phyloP scores from a whole-genome alignment of 148 eudicot species.

The Rhododendron molle region DNA sequence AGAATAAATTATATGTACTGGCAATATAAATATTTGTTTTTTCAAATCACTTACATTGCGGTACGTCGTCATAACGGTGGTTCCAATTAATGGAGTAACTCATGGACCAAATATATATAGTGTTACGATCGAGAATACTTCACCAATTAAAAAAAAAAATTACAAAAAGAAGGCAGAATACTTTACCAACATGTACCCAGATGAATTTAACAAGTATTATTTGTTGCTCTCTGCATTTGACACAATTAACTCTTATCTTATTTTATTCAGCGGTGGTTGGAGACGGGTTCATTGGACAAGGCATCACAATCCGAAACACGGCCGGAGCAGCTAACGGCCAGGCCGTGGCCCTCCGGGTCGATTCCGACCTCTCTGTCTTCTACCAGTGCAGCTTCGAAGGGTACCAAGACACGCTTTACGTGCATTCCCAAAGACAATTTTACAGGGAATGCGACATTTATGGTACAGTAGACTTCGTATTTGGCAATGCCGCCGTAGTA shows the following conservation, averaged over 20 bases:
- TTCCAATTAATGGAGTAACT: too few relatives aligned
- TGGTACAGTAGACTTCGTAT: conserved; percentile 75
- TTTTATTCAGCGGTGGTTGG: conserved; percentile 47
- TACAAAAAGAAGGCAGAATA: too few relatives aligned
- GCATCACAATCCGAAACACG: conserved; percentile 63
- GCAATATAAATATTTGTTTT: too few relatives aligned
- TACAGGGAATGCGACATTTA: conserved; percentile 59
- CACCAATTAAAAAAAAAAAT: too few relatives aligned
- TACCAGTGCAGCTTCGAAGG: conserved; percentile 81
- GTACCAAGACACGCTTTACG: conserved; percentile 81
- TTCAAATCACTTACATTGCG: too few relatives aligned
- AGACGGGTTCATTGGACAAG: conserved; percentile 67
- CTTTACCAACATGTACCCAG: too few relatives aligned
- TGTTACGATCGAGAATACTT: too few relatives aligned
- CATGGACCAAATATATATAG: too few relatives aligned
- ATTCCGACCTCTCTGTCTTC: conserved; percentile 74
- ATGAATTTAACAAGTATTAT: not conserved
- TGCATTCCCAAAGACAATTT: conserved; percentile 60
- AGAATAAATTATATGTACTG: too few relatives aligned
- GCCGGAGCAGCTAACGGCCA: conserved; percentile 74
- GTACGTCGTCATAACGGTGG: too few relatives aligned
- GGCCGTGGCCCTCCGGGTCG: conserved; percentile 73
- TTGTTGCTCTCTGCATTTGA: not conserved
- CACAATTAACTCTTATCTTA: too few relatives aligned
- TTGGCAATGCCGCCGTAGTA: conserved; percentile 75